Conservation (phyloP, 805 yeast species). For the Metschnikowia lunata region DNA sequence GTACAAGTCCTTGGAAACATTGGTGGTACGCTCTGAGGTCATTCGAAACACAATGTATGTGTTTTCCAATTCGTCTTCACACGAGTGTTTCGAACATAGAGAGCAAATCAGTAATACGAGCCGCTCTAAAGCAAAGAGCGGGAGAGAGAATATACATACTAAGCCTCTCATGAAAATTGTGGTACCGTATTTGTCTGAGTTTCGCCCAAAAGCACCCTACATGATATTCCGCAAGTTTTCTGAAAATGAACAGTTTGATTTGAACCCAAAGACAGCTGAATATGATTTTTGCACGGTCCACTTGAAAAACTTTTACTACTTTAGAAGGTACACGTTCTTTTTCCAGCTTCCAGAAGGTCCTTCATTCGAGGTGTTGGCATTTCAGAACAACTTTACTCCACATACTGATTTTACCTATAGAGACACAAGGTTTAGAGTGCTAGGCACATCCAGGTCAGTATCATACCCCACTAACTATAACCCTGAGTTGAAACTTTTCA, state of each 20-base stretch:
- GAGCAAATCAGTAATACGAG: conserved; percentile 19
- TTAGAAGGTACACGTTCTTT: conserved; percentile 26
- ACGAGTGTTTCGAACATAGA: conserved; percentile 21
- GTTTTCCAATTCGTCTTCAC: conserved; percentile 29
- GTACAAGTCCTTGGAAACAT: conserved; percentile 25
- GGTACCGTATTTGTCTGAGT: conserved; percentile 33
- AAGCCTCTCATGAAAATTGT: conserved; percentile 34
- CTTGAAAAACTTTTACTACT: conserved; percentile 23
- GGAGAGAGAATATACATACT: not conserved
- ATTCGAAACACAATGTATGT: conserved; percentile 25
- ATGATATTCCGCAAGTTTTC: conserved; percentile 27
- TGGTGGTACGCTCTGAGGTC: conserved; percentile 28
- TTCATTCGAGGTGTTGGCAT: conserved; percentile 25
- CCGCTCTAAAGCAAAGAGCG: not conserved
- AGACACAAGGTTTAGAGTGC: conserved; percentile 33
- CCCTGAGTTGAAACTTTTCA: conserved; percentile 29
- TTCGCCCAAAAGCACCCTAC: conserved; percentile 33
- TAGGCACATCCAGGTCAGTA: conserved; percentile 31
- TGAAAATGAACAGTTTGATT: conserved; percentile 6
- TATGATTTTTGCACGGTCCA: conserved; percentile 29
- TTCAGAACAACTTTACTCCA: conserved; percentile 33
- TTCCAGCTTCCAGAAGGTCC: conserved; percentile 18
- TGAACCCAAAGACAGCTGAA: not conserved
- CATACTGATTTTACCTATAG: conserved; percentile 37
- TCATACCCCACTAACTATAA: conserved; percentile 26